These are phyloP conservation scores for Mycosphaerella arachidis DNA, from an alignment of 2,329 filamentous ascomycete genomes.

Conservation along the genomic window DNA sequence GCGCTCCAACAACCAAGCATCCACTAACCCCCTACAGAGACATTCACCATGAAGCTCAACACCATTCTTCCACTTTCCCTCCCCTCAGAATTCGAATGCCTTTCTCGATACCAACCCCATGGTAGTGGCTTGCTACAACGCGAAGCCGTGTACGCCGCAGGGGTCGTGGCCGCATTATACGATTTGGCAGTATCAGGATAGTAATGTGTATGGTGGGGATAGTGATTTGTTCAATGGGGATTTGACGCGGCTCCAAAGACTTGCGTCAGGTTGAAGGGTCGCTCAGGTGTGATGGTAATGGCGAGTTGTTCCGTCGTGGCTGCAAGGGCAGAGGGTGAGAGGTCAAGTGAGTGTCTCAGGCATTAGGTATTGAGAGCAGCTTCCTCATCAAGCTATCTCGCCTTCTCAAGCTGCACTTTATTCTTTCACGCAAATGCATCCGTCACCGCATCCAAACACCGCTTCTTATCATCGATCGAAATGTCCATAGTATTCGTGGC, in stretches of 20 bases:
- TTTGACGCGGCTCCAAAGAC: constrained; percentile 32
- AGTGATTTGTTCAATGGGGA: constrained; percentile 51
- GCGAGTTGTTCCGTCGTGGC: no score
- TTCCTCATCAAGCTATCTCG: no score
- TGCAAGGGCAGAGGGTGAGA: no score
- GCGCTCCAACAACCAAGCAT: background rate
- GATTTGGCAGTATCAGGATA: constrained; percentile 53
- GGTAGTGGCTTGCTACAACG: constrained; percentile 28
- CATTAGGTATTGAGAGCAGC: no score
- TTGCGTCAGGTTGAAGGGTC: constrained; percentile 28
- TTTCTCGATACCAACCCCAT: constrained; percentile 37
- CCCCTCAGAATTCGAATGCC: constrained; percentile 36
- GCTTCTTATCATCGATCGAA: background rate
- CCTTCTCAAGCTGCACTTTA: background rate
- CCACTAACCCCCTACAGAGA: background rate
- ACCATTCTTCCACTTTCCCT: background rate
- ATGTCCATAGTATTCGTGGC: background rate
- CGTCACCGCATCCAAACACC: background rate
- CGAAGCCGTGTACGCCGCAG: constrained; percentile 15
- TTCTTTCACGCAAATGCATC: background rate
- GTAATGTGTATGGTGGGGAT: constrained; percentile 50
- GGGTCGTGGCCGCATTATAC: constrained; percentile 52
- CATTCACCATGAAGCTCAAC: background rate
- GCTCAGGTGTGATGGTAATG: no score
- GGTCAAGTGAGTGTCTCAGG: background rate